Conservation (phyloP, 1,284 basidiomycete genomes). For the Clitocybe nebularis region DNA sequence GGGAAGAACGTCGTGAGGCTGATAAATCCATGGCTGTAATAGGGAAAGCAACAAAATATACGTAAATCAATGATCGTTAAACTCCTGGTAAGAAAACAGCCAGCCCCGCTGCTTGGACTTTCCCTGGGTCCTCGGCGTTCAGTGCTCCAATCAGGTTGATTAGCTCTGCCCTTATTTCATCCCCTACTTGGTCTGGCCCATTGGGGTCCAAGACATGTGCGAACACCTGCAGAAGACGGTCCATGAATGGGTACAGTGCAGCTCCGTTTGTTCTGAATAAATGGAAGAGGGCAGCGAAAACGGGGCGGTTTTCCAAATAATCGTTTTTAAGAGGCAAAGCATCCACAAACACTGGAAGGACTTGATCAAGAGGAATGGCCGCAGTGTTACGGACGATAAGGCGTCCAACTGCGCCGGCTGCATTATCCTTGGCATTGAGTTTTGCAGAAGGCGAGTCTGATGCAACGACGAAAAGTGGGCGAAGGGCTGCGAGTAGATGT, state of each 20-base stretch:
- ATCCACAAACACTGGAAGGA: slow-evolving; percentile 80
- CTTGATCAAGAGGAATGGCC: slow-evolving; percentile 88
- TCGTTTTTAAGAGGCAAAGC: slow-evolving; percentile 89
- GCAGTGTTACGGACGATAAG: slow-evolving; percentile 82
- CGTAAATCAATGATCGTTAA: slow-evolving; percentile 7
- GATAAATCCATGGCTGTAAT: slow-evolving; percentile 19
- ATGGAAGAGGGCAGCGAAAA: slow-evolving; percentile 88
- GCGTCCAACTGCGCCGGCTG: slow-evolving; percentile 87
- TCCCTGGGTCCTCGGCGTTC: slow-evolving; percentile 68
- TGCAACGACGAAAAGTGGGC: slow-evolving; percentile 76
- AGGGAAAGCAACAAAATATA: slow-evolving; percentile 19
- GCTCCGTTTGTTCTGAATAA: slow-evolving; percentile 78
- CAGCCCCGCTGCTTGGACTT: slow-evolving; percentile 75
- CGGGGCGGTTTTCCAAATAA: slow-evolving; percentile 84
- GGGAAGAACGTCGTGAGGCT: slow-evolving; percentile 15
- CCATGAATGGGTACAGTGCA: slow-evolving; percentile 74
- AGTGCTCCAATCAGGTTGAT: slow-evolving; percentile 75
- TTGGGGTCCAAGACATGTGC: slow-evolving; percentile 79
- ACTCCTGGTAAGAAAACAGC: slow-evolving; percentile 42
- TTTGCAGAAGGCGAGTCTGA: slow-evolving; percentile 59
- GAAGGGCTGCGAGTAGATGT: slow-evolving; percentile 76
- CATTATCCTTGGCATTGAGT: slow-evolving; percentile 93
- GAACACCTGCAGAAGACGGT: slow-evolving; percentile 82
- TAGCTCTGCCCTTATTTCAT: slow-evolving; percentile 74
- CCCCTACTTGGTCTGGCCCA: slow-evolving; percentile 69